A percentile compares a stretch with the other conserved stretches of the same genome.
Conservation (phyloP, 2,329 filamentous ascomycete genomes). For the Trichoderma arundinaceum region DNA sequence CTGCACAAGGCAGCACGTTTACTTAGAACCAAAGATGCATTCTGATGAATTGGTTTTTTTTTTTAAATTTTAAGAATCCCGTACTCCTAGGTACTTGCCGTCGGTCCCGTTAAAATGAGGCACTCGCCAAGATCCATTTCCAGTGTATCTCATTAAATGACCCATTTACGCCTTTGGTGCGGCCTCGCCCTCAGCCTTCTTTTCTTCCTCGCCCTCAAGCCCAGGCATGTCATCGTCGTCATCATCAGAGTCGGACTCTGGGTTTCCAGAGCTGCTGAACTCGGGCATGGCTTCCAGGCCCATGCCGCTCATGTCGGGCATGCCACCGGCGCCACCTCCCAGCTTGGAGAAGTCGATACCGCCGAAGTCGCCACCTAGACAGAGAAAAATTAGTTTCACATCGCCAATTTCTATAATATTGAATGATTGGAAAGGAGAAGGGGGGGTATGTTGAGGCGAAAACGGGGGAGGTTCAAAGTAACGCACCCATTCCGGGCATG, state of each 20-base stretch:
- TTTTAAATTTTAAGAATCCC: conserved; percentile 14
- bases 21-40: not conserved
- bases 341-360: conserved; percentile 96
- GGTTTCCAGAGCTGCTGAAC: conserved; percentile 61
- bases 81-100: conserved; percentile 19
- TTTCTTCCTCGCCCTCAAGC: conserved; percentile 65
- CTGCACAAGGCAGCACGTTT: not conserved
- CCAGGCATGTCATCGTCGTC: conserved; percentile 81
- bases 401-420: not conserved
- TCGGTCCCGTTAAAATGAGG: conserved; percentile 20
- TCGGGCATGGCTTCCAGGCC: conserved; percentile 60
- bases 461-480: conserved; percentile 3
- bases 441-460: not conserved
- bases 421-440: not conserved
- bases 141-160: conserved; percentile 27
- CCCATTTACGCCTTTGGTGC: conserved; percentile 47
- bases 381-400: conserved; percentile 17
- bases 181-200: conserved; percentile 49
- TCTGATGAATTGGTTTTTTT: conserved; percentile 7
- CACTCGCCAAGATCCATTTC: conserved; percentile 31
- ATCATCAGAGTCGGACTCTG: conserved; percentile 54
- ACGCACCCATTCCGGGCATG: conserved; percentile 61
- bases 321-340: conserved; percentile 59
- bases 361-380: conserved; percentile 68
- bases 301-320: conserved; percentile 50